Evolutionary conservation across 495 filamentous ascomycete genomes (phyloP).

Genomic region (Penicillium cosmopolitanum): DNA sequence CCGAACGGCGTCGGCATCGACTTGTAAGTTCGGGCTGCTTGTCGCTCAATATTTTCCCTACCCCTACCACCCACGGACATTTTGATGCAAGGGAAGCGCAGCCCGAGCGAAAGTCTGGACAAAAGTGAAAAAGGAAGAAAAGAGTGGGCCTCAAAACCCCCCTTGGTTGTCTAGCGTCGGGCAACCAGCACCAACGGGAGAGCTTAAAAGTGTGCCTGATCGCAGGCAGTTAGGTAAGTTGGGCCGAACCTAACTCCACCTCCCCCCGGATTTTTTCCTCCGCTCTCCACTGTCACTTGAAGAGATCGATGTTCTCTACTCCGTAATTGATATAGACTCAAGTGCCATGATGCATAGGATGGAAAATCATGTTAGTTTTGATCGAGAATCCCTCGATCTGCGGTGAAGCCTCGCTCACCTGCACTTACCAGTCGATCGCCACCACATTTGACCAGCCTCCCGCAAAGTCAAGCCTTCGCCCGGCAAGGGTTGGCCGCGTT

Average conservation of each 20-base stretch:
- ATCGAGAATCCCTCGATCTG: not conserved
- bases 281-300: not conserved
- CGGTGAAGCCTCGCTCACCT: not conserved
- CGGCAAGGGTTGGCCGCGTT: constrained; percentile 1
- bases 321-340: not conserved
- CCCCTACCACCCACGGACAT: too few relatives aligned
- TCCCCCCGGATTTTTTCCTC: not conserved
- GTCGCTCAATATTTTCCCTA: too few relatives aligned
- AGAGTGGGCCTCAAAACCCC: not conserved
- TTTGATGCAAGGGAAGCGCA: not conserved
- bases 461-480: not conserved
- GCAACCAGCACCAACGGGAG: not conserved
- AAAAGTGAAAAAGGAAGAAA: not conserved
- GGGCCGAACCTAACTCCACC: not conserved
- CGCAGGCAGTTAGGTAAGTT: not conserved
- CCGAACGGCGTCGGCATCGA: too few relatives aligned
- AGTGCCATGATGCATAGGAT: not conserved
- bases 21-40: too few relatives aligned
- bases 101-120: not conserved
- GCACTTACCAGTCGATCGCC: not conserved
- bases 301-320: not conserved
- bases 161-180: not conserved
- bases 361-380: not conserved
- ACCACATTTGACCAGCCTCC: not conserved
- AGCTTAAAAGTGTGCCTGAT: not conserved